phyloP scores from a whole-genome alignment of 129 eudicot genomes.

The Centella asiatica region DNA sequence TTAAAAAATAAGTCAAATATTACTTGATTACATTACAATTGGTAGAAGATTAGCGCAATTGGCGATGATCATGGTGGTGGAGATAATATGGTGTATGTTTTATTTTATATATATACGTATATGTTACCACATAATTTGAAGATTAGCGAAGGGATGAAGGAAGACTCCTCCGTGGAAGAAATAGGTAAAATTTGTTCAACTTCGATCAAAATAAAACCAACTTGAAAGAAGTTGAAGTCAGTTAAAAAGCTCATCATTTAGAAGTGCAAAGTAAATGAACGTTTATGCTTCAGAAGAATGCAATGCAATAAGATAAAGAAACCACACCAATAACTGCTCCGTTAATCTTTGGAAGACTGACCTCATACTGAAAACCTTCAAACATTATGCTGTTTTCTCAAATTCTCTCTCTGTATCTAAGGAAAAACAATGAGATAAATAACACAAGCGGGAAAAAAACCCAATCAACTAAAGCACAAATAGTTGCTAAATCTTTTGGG shows the following conservation, averaged over 20 bases:
- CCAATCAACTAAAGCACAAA: slow-evolving; percentile 16
- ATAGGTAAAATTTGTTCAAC: too few species aligned
- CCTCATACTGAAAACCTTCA: slow-evolving; percentile 33
- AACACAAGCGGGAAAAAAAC: slow-evolving; percentile 18
- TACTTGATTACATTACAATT: too few species aligned
- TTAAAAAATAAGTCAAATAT: too few species aligned
- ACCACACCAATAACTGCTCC: slow-evolving; percentile 22
- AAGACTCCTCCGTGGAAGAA: too few species aligned
- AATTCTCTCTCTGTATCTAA: slow-evolving; percentile 28
- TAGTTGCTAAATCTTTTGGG: slow-evolving; percentile 27
- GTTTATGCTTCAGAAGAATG: neutral
- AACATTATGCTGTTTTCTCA: slow-evolving; percentile 29
- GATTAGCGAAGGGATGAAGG: too few species aligned
- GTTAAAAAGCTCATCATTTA: neutral
- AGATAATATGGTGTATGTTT: too few species aligned
- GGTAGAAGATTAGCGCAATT: too few species aligned
- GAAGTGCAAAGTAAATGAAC: slow-evolving; percentile 6
- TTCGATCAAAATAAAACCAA: neutral
- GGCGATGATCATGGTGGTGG: too few species aligned
- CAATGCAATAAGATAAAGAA: neutral
- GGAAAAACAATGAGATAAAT: slow-evolving; percentile 19
- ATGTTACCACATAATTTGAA: too few species aligned
- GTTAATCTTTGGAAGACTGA: slow-evolving; percentile 29
- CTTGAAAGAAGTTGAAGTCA: neutral
- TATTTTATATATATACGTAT: too few species aligned